Percentiles rank a stretch among this genome's conserved stretches.
Evolutionary conservation across 192 early-diverging fungal genomes (phyloP).

Genomic region (Allomyces arbusculus): DNA sequence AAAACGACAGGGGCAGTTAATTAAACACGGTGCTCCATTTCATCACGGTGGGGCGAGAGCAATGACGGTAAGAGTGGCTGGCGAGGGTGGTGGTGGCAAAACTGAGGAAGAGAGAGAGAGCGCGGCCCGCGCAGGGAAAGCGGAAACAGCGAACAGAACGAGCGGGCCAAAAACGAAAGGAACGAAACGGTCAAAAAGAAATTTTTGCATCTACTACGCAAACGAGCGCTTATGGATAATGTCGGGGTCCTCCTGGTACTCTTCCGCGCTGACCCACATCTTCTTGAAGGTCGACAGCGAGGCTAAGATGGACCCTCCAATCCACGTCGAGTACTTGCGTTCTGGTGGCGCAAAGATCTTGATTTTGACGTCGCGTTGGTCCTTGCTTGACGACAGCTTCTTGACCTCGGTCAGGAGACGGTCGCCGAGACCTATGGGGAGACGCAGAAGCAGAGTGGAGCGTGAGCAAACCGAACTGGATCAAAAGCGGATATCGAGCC

Average conservation of each 20-base stretch:
- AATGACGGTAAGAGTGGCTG: too few relatives aligned
- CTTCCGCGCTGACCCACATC: conserved; percentile 98
- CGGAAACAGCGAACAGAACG: too few relatives aligned
- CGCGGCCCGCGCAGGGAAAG: too few relatives aligned
- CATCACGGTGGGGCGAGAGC: too few relatives aligned
- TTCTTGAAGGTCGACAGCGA: conserved; percentile 96
- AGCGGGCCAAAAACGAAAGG: not conserved
- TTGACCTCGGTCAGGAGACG: conserved; percentile 76
- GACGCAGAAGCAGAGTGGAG: too few relatives aligned
- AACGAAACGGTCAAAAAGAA: not conserved
- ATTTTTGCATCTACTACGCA: not conserved
- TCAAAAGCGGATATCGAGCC: too few relatives aligned
- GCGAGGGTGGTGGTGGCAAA: too few relatives aligned
- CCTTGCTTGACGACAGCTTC: conserved; percentile 33
- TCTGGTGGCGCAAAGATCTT: conserved; percentile 94
- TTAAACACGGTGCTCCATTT: too few relatives aligned
- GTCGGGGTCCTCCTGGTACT: conserved; percentile 92
- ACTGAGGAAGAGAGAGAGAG: too few relatives aligned
- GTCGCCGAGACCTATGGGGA: conserved; percentile 62
- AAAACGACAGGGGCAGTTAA: too few relatives aligned
- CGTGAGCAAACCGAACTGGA: not conserved
- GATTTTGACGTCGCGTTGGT: conserved; percentile 81
- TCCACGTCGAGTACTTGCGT: conserved; percentile 96
- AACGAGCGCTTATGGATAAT: conserved; percentile 66
- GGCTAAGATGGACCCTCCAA: conserved; percentile 88